Evolutionary conservation across 2,329 filamentous ascomycete species (phyloP).

Genomic region (Calonectria naviculata): DNA sequence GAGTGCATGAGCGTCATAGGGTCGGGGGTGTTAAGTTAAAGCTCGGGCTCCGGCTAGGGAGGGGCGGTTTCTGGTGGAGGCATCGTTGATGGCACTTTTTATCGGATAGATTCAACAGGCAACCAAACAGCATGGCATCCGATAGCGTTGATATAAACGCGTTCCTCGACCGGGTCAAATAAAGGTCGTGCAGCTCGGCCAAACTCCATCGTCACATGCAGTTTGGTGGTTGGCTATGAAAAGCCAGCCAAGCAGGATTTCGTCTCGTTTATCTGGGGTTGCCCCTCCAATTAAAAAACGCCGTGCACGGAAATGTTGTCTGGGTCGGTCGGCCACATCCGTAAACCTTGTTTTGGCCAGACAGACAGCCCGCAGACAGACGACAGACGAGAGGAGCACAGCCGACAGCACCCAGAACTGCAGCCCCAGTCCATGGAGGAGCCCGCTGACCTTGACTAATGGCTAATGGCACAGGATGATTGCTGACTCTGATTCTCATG

Average conservation of each 20-base stretch:
- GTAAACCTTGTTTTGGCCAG: background rate
- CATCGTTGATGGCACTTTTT: background rate
- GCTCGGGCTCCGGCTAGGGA: background rate
- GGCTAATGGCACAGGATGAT: background rate
- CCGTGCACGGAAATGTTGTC: background rate
- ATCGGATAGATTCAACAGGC: background rate
- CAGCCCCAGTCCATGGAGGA: background rate
- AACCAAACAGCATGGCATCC: background rate
- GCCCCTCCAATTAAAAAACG: slow-evolving; percentile 3
- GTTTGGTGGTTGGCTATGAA: background rate
- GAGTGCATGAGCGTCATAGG: slow-evolving; percentile 7
- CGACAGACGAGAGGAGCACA: too few relatives aligned
- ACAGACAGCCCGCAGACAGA: background rate
- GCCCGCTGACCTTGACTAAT: background rate
- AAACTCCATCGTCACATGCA: slow-evolving; percentile 1
- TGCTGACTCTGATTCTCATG: slow-evolving; percentile 19
- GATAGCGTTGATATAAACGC: background rate
- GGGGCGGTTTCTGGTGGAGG: background rate
- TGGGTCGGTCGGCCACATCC: background rate
- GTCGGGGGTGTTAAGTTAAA: background rate
- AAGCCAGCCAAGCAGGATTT: background rate
- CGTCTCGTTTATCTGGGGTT: slow-evolving; percentile 3
- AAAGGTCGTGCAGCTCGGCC: background rate
- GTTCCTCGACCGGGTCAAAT: background rate
- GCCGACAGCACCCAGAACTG: too few relatives aligned